These are phyloP conservation scores for Ascochyta koolunga DNA, from an alignment of 2,329 filamentous ascomycete species.

Conservation along the genomic window DNA sequence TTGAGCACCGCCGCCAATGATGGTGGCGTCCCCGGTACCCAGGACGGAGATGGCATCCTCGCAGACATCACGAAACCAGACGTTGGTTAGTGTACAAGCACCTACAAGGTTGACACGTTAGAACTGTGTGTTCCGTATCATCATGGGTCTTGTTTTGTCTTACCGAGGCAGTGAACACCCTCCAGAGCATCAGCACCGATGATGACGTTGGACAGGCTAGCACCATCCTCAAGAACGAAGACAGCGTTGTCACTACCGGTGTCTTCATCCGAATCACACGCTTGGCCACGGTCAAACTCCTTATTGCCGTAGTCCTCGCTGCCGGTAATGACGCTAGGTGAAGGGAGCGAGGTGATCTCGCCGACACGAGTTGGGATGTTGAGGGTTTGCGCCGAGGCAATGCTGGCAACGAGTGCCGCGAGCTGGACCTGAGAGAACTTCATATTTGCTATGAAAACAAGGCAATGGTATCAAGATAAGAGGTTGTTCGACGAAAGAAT, in stretches of 20 bases:
- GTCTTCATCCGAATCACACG: constrained; percentile 31
- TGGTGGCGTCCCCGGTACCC: constrained; percentile 38
- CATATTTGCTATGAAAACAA: constrained; percentile 18
- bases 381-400: constrained; percentile 39
- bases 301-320: constrained; percentile 26
- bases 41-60: constrained; percentile 41
- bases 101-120: constrained; percentile 38
- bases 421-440: constrained; percentile 28
- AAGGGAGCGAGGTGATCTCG: constrained; percentile 35
- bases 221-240: constrained; percentile 58
- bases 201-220: constrained; percentile 59
- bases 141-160: neutral
- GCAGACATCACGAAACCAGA: constrained; percentile 41
- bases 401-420: constrained; percentile 29
- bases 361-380: constrained; percentile 42
- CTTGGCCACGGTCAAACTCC: constrained; percentile 31
- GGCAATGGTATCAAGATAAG: neutral
- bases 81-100: constrained; percentile 51
- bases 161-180: constrained; percentile 58
- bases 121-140: neutral
- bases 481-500: neutral
- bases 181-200: constrained; percentile 58
- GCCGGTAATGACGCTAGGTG: constrained; percentile 31
- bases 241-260: constrained; percentile 50
- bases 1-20: constrained; percentile 44